Evolutionary conservation across 2,329 filamentous ascomycete genomes (phyloP).

Genomic region (Xylaria sp.): DNA sequence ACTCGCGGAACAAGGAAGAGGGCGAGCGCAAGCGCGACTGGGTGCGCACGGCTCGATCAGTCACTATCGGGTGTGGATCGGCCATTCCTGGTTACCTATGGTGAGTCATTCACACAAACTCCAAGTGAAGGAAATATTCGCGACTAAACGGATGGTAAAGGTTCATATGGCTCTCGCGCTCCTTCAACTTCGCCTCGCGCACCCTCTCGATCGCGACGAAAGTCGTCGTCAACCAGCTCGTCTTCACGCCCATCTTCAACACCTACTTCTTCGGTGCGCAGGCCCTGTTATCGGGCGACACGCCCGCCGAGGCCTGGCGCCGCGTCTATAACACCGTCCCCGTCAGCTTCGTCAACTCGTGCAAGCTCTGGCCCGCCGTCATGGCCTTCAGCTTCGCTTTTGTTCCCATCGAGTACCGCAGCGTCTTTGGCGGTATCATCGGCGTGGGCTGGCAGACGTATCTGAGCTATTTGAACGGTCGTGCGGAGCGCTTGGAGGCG

Average conservation of each 20-base stretch:
- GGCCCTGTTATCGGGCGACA: conserved; percentile 66
- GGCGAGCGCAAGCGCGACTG: conserved; percentile 56
- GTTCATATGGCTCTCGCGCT: conserved; percentile 72
- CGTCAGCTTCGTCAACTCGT: conserved; percentile 67
- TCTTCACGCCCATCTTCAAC: conserved; percentile 81
- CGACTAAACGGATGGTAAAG: conserved; percentile 35
- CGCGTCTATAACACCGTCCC: conserved; percentile 73
- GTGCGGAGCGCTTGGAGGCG: conserved; percentile 57
- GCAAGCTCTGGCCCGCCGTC: conserved; percentile 83
- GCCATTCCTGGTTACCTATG: conserved; percentile 78
- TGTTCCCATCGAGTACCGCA: conserved; percentile 70
- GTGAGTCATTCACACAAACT: conserved; percentile 43
- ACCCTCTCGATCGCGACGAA: conserved; percentile 67
- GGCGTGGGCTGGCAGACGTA: conserved; percentile 93
- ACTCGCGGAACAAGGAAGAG: conserved; percentile 28
- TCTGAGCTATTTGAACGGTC: conserved; percentile 71
- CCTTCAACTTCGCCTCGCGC: conserved; percentile 80
- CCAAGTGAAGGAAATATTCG: too few relatives aligned
- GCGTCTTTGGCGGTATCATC: conserved; percentile 71
- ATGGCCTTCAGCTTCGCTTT: conserved; percentile 86
- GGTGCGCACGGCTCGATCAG: conserved; percentile 61
- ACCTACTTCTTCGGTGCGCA: conserved; percentile 79
- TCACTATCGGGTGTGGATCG: conserved; percentile 67
- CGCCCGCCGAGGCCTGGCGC: conserved; percentile 57
- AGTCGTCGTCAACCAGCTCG: conserved; percentile 70